Conservation (phyloP, 1,284 basidiomycete species). For the Cryptococcus amylolentus region DNA sequence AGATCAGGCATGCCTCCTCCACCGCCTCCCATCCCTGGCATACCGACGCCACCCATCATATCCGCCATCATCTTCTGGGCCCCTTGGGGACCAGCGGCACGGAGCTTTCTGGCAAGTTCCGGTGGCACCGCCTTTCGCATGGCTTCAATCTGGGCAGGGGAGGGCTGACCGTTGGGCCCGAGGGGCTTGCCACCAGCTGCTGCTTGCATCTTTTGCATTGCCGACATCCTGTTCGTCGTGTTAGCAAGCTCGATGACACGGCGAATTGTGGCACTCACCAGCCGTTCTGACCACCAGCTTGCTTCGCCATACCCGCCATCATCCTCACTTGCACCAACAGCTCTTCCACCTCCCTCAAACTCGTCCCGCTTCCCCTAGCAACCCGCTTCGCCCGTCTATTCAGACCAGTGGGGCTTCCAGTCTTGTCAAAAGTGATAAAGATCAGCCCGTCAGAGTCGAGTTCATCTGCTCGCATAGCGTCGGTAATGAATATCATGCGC, state of each 20-base stretch:
- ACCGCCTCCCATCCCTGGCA: conserved; percentile 45
- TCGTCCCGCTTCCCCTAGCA: conserved; percentile 91
- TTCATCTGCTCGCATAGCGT: conserved; percentile 91
- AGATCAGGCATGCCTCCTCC: conserved; percentile 59
- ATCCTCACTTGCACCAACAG: conserved; percentile 90
- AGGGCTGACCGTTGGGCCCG: conserved; percentile 79
- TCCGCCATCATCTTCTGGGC: conserved; percentile 95
- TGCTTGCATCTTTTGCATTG: conserved; percentile 85
- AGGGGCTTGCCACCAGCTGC: conserved; percentile 79
- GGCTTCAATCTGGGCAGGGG: conserved; percentile 83
- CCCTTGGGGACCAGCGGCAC: conserved; percentile 68
- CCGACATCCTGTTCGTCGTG: conserved; percentile 60
- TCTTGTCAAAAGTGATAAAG: conserved; percentile 74
- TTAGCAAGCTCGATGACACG: not conserved
- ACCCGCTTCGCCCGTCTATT: conserved; percentile 86
- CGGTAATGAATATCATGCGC: conserved; percentile 97
- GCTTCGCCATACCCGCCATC: conserved; percentile 97
- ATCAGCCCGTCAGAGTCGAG: conserved; percentile 92
- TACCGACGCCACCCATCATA: conserved; percentile 72
- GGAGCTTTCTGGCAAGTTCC: conserved; percentile 78
- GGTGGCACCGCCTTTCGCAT: conserved; percentile 89
- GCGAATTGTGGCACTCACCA: conserved; percentile 55
- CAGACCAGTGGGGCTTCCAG: conserved; percentile 73
- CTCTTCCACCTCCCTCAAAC: conserved; percentile 94
- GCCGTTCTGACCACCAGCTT: conserved; percentile 93